phyloP scores from a whole-genome alignment of 2,329 filamentous ascomycete genomes.

The Phialophora expanda region DNA sequence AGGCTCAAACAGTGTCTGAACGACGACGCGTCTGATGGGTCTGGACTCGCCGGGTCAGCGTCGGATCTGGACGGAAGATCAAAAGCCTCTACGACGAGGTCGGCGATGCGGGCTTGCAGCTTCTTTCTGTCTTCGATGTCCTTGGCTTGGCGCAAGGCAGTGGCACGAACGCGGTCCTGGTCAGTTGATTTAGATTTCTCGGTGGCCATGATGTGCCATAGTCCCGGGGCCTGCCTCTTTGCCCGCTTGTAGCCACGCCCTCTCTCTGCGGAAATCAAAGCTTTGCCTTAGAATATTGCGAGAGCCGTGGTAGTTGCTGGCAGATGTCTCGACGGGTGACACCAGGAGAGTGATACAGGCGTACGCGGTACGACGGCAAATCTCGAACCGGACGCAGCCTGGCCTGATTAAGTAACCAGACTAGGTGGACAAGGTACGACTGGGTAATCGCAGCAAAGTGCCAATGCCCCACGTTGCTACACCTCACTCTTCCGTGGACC shows the following conservation, averaged over 20 bases:
- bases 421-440: constrained; percentile 3
- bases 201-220: constrained; percentile 27
- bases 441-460: constrained; percentile 1
- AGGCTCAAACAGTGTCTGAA: constrained; percentile 71
- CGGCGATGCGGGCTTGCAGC: constrained; percentile 74
- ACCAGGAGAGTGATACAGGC: not conserved
- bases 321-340: not conserved
- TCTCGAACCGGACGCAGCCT: constrained; percentile 4
- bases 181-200: constrained; percentile 14
- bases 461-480: constrained; percentile 17
- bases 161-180: constrained; percentile 54
- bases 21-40: constrained; percentile 63
- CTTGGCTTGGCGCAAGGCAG: constrained; percentile 80
- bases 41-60: constrained; percentile 59
- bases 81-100: constrained; percentile 73
- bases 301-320: not conserved
- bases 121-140: constrained; percentile 83
- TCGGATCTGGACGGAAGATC: constrained; percentile 62
- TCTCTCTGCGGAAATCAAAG: not conserved
- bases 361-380: constrained; percentile 2
- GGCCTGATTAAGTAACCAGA: constrained; percentile 19
- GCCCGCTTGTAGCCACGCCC: not conserved
- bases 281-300: not conserved
- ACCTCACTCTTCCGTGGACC: constrained; percentile 1
- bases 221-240: not conserved